Evolutionary conservation across 2,329 filamentous ascomycete species (phyloP).

Genomic region (Periconia sp.): DNA sequence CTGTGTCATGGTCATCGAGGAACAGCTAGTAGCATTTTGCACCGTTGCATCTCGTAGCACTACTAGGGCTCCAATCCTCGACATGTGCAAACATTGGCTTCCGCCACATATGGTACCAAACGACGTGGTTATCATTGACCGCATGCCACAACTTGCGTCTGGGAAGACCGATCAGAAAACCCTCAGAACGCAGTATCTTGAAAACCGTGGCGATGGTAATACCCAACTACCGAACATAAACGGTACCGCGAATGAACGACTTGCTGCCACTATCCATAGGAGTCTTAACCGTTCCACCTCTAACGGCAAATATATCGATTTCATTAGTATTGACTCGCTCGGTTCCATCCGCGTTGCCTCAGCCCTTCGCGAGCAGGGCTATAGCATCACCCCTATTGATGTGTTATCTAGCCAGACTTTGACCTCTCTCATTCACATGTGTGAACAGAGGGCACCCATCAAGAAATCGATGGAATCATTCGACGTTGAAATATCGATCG

Average conservation of each 20-base stretch:
- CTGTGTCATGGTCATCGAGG: constrained; percentile 67
- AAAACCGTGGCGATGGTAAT: constrained; percentile 17
- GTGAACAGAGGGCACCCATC: constrained; percentile 12
- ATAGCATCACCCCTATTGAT: constrained; percentile 59
- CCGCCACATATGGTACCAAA: constrained; percentile 81
- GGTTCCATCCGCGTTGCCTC: constrained; percentile 66
- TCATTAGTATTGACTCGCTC: constrained; percentile 68
- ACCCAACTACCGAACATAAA: constrained; percentile 10
- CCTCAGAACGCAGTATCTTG: constrained; percentile 60
- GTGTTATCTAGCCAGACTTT: constrained; percentile 62
- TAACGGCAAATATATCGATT: constrained; percentile 49
- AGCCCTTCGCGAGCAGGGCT: constrained; percentile 59
- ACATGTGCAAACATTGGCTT: constrained; percentile 72
- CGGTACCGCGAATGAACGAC: constrained; percentile 17
- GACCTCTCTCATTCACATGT: constrained; percentile 22
- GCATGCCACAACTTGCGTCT: constrained; percentile 75
- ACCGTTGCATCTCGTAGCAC: constrained; percentile 52
- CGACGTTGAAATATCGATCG: constrained; percentile 4
- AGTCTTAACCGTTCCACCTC: constrained; percentile 46
- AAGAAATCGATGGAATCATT: not conserved
- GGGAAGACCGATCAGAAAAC: constrained; percentile 77
- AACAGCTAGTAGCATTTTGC: constrained; percentile 75
- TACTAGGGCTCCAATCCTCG: constrained; percentile 50
- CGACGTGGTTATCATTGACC: constrained; percentile 65
- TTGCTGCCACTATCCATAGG: constrained; percentile 47